Base-by-base conservation (phyloP, 768 basidiomycete genomes). In the Coprinopsis cinerea region DNA sequence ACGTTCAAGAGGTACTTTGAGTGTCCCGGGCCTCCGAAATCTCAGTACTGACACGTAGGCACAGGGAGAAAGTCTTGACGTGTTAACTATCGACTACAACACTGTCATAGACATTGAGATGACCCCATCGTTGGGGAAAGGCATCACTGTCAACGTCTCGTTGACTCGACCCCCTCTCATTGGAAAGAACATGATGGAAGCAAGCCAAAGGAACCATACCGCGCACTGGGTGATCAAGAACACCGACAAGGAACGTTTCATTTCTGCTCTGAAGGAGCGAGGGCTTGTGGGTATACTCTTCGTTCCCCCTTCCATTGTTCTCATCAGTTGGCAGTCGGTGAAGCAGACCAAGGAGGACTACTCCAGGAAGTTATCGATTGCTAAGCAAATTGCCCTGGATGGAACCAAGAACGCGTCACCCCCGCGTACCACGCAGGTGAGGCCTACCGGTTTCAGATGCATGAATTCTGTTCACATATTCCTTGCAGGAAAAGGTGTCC, bases 31-130 rank as follows among this genome's bases (percentile, higher is more conserved):
- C 25, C 7, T 36, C 27, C 24, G 41, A 41, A 20, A 35, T n/a
- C n/a, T n/a, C n/a, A 49, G 59, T 30, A 50, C 35, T 46, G 18
- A 40, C 9, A 18, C 39, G 14, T 40, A 17, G 46, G 11, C 26
- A n/a, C 45, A 75, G 81, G 75, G 69, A 15, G 78, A 75, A 50
- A 59, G 65, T 37, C 69, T 75, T 37, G 82, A 83, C 34, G 79
- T 77, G 3, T 62, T 83, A 18, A 67, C 72, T 45, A 62, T 79
- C 2, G 63, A 66, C 2, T 82, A 43, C 24, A 17, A 22, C 10
- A 25, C 9, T 23, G 41, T 43, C 22, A 22, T 23, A 25, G 41
- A 43, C 9, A 43, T 43, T 23, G 11, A 4, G 17, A 6, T 39
- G 41, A 43, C 6, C 41, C 4, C 9, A 4, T 4, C 4, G 9